These are phyloP conservation scores for Boletus tomentosulus DNA, from an alignment of 768 basidiomycete genomes.

Conservation along the genomic window DNA sequence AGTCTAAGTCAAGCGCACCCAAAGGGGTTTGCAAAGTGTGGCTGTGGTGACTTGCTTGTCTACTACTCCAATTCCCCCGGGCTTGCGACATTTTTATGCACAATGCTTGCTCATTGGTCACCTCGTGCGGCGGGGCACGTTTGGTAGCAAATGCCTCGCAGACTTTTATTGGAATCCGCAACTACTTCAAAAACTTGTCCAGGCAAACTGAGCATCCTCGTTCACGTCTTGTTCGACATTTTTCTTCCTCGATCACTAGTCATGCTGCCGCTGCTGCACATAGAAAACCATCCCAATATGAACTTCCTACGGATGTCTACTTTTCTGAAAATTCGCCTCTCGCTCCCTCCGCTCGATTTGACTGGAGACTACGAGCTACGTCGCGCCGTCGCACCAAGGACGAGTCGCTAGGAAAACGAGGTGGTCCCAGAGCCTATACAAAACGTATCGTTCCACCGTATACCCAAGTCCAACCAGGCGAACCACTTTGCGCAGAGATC, in stretches of 20 bases:
- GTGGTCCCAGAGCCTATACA: slow-evolving; percentile 23
- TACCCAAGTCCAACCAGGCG: slow-evolving; percentile 31
- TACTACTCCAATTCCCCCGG: not conserved
- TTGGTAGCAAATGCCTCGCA: slow-evolving; percentile 6
- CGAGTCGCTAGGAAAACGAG: slow-evolving; percentile 8
- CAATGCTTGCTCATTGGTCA: slow-evolving; percentile 4
- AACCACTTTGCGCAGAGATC: slow-evolving; percentile 47
- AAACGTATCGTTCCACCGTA: slow-evolving; percentile 39
- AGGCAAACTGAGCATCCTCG: slow-evolving; percentile 1
- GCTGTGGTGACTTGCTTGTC: slow-evolving; percentile 9
- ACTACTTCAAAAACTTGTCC: slow-evolving; percentile 24
- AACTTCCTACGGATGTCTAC: slow-evolving; percentile 25
- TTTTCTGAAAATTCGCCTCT: slow-evolving; percentile 31
- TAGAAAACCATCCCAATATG: slow-evolving; percentile 13
- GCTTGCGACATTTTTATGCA: slow-evolving; percentile 9
- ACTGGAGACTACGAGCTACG: slow-evolving; percentile 56
- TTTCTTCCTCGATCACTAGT: slow-evolving; percentile 15
- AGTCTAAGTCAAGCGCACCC: no score
- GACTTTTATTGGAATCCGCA: slow-evolving; percentile 31
- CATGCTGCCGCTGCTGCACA: slow-evolving; percentile 7
- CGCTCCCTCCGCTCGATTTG: slow-evolving; percentile 39
- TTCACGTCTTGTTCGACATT: not conserved
- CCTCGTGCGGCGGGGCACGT: not conserved
- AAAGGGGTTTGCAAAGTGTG: slow-evolving; percentile 3
- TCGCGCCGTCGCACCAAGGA: slow-evolving; percentile 35